Base-by-base conservation (phyloP, 1,139 yeast genomes). In the Kurtzmaniella quercitrusa region DNA sequence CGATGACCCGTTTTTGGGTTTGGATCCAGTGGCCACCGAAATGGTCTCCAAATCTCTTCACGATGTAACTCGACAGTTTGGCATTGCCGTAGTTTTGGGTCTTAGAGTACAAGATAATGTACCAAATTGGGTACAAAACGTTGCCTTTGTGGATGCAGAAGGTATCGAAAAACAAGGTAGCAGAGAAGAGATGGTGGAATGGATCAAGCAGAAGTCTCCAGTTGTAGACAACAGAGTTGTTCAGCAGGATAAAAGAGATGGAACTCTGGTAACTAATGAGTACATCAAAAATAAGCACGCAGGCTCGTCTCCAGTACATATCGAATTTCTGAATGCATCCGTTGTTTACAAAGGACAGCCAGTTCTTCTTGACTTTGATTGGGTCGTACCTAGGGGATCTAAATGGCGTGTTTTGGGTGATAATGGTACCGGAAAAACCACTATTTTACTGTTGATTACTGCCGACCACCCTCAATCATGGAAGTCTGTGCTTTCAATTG, bases 401-500 rank as follows among this genome's bases (percentile, higher is more conserved):
- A 83, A 78, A 53, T 89, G 97, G 96, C 91, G 94, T 57, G 73
- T 93, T 33, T 69, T 84, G 43, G 98, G 98, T 5, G 80, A 82
- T 48, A 93, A 93, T 53, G 98, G 98, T 1, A 75, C 95, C 0
- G 98, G 98, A 1, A 93, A 93, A 57, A 86, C 96, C 3, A 93
- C 98, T 0, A 63, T 93, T 16, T 63, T 93, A 15, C 82, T 97
- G 1, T 62, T 93, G 36, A 71, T 93, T 32, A 88, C 96, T 0
- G 93, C 96, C 2, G 98, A 93, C 55, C 98, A 93, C 57, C 98
- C 98, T 0, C 96, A 93, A 60, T 83, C 96, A 1, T 93, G 98
- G 98, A 82, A 80, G 52, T 75, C 81, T 3, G 80, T 77, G 21
- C 73, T 93, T 36, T 61, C 72, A 16, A 74, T 89, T 44, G 68